Evolutionary conservation across 2,329 filamentous ascomycete genomes (phyloP), one percentile per base, ranked within the genome.

Genomic region (Sarocladium strictum): DNA sequence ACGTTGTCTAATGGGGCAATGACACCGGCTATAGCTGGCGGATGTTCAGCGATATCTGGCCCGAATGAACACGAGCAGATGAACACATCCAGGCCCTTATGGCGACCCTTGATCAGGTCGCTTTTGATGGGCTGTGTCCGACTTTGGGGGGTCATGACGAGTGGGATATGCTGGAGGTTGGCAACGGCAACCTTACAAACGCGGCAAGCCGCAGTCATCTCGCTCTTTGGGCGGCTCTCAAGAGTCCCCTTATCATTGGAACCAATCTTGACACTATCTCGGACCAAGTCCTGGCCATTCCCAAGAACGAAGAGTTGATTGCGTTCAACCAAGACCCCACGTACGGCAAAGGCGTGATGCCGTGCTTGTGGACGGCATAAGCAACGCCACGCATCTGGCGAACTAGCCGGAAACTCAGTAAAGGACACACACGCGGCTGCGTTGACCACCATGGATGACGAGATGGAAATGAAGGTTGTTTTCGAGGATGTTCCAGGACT

Each of bases 121-220:
- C 67, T 41, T 75, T 78, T 59, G 68, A 50, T 65, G 72, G 57
- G 67, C 76, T 55, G 62, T 65, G 11, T 69, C 67, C 26, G 64
- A 72, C 29, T 79, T 79, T 57, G 77, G n/a, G 73, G 65, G 74
- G 74, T 9, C 72, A 74, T 57, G 73, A 72, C 6, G 77, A 81
- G 59, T 67, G 70, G 17, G 76, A 79, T 47, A 77, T 78, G 69
- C 67, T 72, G 11, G 75, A 78, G 59, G 67, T 79, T 14, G 76
- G 76, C n/a, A 79, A 78, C 59, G 72, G 70, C 0, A 65, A 73
- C 23, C 63, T 79, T 43, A 77, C 72, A 0, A 37, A 65, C 1
- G 68, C 67, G 6, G 75, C 79, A 64, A 72, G 70, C 29, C 65
- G 74, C 19, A 72, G 72, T 3, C 76, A 79, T 58, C 79, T 79